Conservation (phyloP, 2,329 filamentous ascomycete species). For the Didymella sp. region DNA sequence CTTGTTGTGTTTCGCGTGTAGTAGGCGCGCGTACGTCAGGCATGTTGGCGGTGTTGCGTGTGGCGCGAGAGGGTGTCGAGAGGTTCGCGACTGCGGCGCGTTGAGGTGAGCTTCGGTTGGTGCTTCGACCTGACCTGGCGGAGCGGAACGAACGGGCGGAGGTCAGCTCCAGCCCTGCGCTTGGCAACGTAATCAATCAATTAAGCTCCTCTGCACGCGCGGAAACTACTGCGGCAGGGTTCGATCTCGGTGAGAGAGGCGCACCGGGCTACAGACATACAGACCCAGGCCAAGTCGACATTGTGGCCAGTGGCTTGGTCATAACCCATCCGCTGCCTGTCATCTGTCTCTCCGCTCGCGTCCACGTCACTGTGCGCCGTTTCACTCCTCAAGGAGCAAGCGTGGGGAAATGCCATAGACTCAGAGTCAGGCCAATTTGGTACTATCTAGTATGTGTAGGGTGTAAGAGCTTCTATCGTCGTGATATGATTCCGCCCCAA, state of each 20-base stretch:
- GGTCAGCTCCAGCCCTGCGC: slow-evolving; percentile 19
- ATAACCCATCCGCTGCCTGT: too few relatives aligned
- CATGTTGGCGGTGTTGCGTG: slow-evolving; percentile 45
- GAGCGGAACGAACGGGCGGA: slow-evolving; percentile 18
- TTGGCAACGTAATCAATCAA: slow-evolving; percentile 18
- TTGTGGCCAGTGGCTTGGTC: too few relatives aligned
- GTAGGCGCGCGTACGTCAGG: slow-evolving; percentile 51
- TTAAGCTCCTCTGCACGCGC: slow-evolving; percentile 10
- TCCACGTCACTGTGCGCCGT: slow-evolving; percentile 1
- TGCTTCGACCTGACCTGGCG: slow-evolving; percentile 33
- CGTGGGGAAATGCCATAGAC: slow-evolving; percentile 29
- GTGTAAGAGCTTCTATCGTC: slow-evolving; percentile 40
- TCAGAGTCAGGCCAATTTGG: slow-evolving; percentile 35
- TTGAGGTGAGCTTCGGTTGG: slow-evolving; percentile 23
- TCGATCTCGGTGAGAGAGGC: not conserved
- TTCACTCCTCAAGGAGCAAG: not conserved
- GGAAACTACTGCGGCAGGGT: slow-evolving; percentile 7
- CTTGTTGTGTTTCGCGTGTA: not conserved
- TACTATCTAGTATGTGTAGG: slow-evolving; percentile 50
- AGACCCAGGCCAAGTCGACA: too few relatives aligned
- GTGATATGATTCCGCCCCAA: slow-evolving; percentile 39
- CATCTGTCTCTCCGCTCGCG: not conserved
- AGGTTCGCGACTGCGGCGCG: slow-evolving; percentile 27
- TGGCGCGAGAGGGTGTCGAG: slow-evolving; percentile 1
- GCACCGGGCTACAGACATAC: not conserved